Base-by-base conservation (phyloP, 116 monocot species). In the Cymodocea nodosa region DNA sequence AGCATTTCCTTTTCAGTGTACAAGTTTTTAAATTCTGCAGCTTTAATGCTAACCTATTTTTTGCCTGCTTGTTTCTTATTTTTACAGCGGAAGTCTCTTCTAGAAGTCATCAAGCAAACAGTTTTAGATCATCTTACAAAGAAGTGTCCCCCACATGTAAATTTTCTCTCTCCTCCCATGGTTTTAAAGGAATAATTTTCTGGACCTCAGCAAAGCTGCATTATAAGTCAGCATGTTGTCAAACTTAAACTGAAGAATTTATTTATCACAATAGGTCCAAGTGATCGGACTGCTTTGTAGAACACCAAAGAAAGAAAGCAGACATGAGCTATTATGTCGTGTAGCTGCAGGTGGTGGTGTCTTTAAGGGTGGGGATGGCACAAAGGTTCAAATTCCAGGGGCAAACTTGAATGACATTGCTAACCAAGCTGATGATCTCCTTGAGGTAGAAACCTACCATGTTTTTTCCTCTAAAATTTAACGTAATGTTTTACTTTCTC, bases 331-430 rank as follows among this genome's bases (percentile, higher is more conserved):
- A 61, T 62, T 95, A 58, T 87, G 95, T 1, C 72, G 90, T 76
- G 95, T 95, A 52, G 95, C 87, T 66, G 95, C 81, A 55, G 90
- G 90, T 74, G 95, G 95, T 61, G 95, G 90, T 64, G 85, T 90
- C 39, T 95, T 95, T 61, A 79, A 87, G 80, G 71, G 83, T 64
- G 90, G 85, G 51, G 77, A 83, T 25, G 85, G 83, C 67, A 54
- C 79, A 15, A 90, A 90, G 70, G 81, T 90, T 70, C 95, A 95
- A 51, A 79, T 95, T 57, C 95, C 95, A 25, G 73, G 71, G 14
- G 95, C 95, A 73, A 94, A 95, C 81, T 77, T 95, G 36, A 87
- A 85, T 83, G 95, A 95, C 22, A 87, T 95, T 63, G 90, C 95
- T 58, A 90, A 85, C 68, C 90, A 95, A 66, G 95, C 95, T 60